Conservation (phyloP, 176 grass and related monocot species). For the Pontederia paniculata region DNA sequence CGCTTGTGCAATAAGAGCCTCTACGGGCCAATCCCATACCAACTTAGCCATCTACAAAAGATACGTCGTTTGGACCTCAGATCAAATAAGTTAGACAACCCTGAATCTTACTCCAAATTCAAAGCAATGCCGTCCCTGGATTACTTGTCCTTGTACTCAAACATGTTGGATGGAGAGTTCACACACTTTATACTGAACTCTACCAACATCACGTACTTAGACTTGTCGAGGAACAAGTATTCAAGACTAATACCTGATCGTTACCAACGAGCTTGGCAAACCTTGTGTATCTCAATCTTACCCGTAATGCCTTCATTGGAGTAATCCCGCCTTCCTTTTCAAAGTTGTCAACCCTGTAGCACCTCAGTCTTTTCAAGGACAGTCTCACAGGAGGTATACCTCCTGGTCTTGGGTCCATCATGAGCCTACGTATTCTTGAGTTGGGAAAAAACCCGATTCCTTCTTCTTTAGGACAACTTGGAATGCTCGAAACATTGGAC, state of each 20-base stretch:
- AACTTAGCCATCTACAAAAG: conserved; percentile 40
- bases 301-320: conserved; percentile 31
- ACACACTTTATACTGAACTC: conserved; percentile 38
- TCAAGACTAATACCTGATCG: conserved; percentile 26
- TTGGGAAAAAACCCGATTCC: conserved; percentile 47
- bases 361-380: conserved; percentile 32
- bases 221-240: conserved; percentile 38
- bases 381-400: conserved; percentile 42
- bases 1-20: conserved; percentile 62
- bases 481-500: conserved; percentile 34
- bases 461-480: conserved; percentile 39
- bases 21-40: conserved; percentile 26
- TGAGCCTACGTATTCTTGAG: conserved; percentile 32
- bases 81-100: conserved; percentile 29
- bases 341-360: conserved; percentile 27
- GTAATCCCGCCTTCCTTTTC: conserved; percentile 31
- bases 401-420: conserved; percentile 27
- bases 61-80: conserved; percentile 39
- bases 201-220: conserved; percentile 43
- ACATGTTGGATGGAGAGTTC: conserved; percentile 29
- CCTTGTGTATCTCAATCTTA: conserved; percentile 40
- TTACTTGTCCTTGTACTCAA: conserved; percentile 42
- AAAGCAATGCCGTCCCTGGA: conserved; percentile 35
- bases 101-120: conserved; percentile 28
- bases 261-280: conserved; percentile 29